A percentile compares a stretch with the other conserved stretches of the same genome.
phyloP scores from a whole-genome alignment of 2,329 filamentous ascomycete genomes.

The Dothideomycetes sp. region DNA sequence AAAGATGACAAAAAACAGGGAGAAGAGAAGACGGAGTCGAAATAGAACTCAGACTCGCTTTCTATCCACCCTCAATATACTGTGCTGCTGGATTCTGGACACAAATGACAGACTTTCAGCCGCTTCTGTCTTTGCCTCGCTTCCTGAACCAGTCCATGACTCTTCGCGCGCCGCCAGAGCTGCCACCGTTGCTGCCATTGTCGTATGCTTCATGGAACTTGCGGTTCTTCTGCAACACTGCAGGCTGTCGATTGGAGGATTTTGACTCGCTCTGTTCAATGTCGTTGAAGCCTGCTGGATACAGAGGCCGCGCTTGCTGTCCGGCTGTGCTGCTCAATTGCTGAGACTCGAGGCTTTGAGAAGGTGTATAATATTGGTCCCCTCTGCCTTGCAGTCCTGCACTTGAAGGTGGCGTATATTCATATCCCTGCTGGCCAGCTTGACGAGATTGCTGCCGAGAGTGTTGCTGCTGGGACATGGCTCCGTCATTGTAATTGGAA shows the following conservation, averaged over 20 bases:
- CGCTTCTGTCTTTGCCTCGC: conserved; percentile 53
- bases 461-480: conserved; percentile 10
- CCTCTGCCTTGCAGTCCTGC: conserved; percentile 4
- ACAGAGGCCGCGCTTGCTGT: conserved; percentile 20
- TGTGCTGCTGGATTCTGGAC: too few relatives aligned
- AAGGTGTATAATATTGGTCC: conserved; percentile 10
- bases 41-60: too few relatives aligned
- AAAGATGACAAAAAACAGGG: too few relatives aligned
- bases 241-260: conserved; percentile 31
- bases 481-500: conserved; percentile 7
- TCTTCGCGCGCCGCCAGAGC: conserved; percentile 74
- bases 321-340: conserved; percentile 13
- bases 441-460: conserved; percentile 7
- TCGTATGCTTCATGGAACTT: conserved; percentile 85
- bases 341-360: conserved; percentile 25
- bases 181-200: conserved; percentile 63
- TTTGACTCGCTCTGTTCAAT: conserved; percentile 27
- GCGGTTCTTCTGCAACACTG: conserved; percentile 64
- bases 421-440: conserved; percentile 3
- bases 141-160: conserved; percentile 98
- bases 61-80: too few relatives aligned
- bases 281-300: conserved; percentile 24
- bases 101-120: too few relatives aligned
- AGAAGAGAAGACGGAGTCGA: too few relatives aligned
- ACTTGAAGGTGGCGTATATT: conserved; percentile 5